Percentiles rank a stretch among this genome's conserved stretches.
Evolutionary conservation across 768 basidiomycete species (phyloP).

Genomic region (Cystofilobasidium capitatum): DNA sequence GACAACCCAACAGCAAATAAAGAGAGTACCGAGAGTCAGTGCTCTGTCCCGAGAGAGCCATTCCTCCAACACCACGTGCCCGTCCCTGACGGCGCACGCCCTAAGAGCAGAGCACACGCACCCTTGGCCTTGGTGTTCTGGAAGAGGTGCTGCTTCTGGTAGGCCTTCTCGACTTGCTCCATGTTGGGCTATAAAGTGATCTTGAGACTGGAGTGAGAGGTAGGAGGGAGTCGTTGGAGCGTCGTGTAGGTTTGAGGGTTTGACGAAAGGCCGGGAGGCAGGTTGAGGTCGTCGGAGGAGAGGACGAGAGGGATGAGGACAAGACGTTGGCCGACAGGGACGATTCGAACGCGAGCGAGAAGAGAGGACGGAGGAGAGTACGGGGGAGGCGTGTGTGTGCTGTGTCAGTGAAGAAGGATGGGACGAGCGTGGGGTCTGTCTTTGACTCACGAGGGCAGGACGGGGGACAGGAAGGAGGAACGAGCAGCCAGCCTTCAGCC

Average conservation of each 20-base stretch:
- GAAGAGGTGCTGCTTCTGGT: slow-evolving; percentile 96
- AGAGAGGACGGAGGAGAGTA: not conserved
- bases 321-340: not conserved
- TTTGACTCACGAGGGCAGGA: not conserved
- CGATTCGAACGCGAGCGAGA: not conserved
- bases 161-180: slow-evolving; percentile 85
- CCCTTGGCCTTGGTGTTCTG: slow-evolving; percentile 90
- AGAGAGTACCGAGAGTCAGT: too few species aligned
- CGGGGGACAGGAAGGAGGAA: not conserved
- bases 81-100: not conserved
- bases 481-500: slow-evolving; percentile 25
- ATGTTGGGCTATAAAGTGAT: slow-evolving; percentile 4
- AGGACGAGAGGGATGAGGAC: not conserved
- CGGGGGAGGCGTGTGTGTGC: not conserved
- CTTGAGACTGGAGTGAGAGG: not conserved
- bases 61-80: not conserved
- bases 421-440: not conserved
- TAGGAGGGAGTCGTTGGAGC: not conserved
- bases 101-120: slow-evolving; percentile 45
- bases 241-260: not conserved
- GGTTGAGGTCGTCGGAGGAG: not conserved
- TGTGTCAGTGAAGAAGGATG: not conserved
- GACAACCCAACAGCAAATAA: too few species aligned
- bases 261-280: not conserved
- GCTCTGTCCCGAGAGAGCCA: not conserved